Conservation (phyloP, 352 stramenopile species). For the Phytophthora citrophthora region DNA sequence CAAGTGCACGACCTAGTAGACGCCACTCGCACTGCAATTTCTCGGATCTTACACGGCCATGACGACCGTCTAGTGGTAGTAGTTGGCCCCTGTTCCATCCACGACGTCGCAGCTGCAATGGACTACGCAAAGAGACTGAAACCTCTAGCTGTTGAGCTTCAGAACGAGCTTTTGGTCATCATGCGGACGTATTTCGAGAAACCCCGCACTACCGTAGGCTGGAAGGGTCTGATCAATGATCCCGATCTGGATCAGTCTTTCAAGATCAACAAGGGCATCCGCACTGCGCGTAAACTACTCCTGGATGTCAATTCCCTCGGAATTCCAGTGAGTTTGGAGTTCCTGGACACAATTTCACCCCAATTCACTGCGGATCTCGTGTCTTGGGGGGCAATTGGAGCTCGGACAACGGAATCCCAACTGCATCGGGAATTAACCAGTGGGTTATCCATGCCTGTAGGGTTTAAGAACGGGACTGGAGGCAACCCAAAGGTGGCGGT, state of each 20-base stretch:
- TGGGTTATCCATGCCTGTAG: conserved; percentile 82
- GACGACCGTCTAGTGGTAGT: conserved; percentile 80
- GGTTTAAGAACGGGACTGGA: conserved; percentile 88
- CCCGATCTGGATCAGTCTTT: conserved; percentile 84
- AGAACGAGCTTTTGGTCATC: conserved; percentile 75
- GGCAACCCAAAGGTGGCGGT: conserved; percentile 85
- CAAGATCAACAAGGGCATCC: conserved; percentile 91
- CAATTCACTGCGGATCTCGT: conserved; percentile 83
- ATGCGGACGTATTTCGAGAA: conserved; percentile 92
- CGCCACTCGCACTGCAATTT: conserved; percentile 53
- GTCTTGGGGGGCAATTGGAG: conserved; percentile 85
- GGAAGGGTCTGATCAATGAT: conserved; percentile 90
- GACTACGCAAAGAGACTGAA: conserved; percentile 78
- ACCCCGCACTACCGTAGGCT: conserved; percentile 82
- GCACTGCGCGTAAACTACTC: conserved; percentile 82
- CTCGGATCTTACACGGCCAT: conserved; percentile 62
- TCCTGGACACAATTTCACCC: conserved; percentile 86
- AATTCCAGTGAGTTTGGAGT: conserved; percentile 79
- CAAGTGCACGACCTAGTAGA: conserved; percentile 74
- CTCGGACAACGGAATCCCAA: conserved; percentile 86
- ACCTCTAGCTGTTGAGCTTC: conserved; percentile 54
- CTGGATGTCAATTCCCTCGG: conserved; percentile 84
- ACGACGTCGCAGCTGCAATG: conserved; percentile 74
- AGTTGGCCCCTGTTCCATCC: conserved; percentile 85
- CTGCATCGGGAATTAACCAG: conserved; percentile 84